Evolutionary conservation across 108 stramenopile genomes (phyloP), one percentile per base, ranked within the genome.

Genomic region (Seminavis robusta): DNA sequence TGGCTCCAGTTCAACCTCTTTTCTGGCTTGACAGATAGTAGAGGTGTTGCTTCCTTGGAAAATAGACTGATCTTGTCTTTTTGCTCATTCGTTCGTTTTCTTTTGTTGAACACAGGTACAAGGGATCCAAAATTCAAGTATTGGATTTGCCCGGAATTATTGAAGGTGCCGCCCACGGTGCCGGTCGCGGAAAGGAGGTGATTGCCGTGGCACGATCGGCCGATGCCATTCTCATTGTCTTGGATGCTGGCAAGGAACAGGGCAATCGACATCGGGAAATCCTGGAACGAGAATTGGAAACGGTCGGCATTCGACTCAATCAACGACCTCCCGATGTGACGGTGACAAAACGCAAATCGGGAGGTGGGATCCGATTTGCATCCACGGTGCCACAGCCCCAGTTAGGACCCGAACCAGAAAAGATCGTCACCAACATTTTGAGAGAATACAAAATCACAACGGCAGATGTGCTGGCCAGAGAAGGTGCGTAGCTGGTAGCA

Each of bases 61-160:
- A 36, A 36, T 11, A 8, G 36, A 36, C 8, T 11, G 11, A 36
- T 36, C 36, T 36, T 36, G 36, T 36, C 10, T 8, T 36, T 10
- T 8, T 36, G 36, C 36, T 36, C 36, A 8, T 8, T 11, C 36
- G 8, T 11, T 11, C 8, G 11, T 10, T 36, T 8, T 8, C 8
- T 11, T 8, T 10, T 11, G 36, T 11, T 11, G 10, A 36, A 8
- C 11, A 8, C 8, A 10, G 8, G 10, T 84, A 92, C 76, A 91
- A 88, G 53, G 90, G 95, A 55, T 86, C 88, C 25, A 94, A 88
- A 59, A 90, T 98, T 13, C 99, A 99, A 74, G 91, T 99, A 25
- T 74, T 99, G 41, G 99, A 99, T 79, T 69, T 99, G 33, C 99
- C 99, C 7, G 98, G 98, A 51, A 99, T 99, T 65, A 99, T 99